Conservation (phyloP, 2,329 filamentous ascomycete genomes). For the Pestalotiopsis sp. region DNA sequence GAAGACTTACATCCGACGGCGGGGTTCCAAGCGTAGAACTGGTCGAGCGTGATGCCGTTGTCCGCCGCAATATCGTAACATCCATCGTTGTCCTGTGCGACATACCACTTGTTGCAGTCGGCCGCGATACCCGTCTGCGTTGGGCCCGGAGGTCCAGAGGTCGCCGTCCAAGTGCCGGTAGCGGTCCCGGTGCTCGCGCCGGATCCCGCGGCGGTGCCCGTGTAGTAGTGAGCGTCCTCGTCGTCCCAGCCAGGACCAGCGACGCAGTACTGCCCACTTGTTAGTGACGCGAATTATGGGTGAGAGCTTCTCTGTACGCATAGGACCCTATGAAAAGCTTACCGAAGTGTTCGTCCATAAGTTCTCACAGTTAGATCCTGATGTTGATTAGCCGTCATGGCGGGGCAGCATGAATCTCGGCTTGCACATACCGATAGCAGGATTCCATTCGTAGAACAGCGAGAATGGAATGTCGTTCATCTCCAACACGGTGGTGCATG, state of each 20-base stretch:
- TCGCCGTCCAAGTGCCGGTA: not conserved
- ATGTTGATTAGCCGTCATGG: not conserved
- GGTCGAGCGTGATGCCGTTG: not conserved
- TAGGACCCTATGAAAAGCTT: not conserved
- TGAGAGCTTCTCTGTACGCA: not conserved
- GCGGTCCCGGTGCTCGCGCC: not conserved
- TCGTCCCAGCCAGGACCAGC: not conserved
- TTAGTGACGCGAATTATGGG: not conserved
- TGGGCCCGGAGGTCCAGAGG: not conserved
- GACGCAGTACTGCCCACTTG: not conserved
- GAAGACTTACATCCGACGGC: not conserved
- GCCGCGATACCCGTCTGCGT: not conserved
- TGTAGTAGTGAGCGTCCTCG: not conserved
- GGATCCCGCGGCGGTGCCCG: not conserved
- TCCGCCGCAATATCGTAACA: not conserved
- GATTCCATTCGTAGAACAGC: not conserved
- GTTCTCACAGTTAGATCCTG: not conserved
- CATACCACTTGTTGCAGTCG: not conserved
- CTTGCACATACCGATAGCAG: not conserved
- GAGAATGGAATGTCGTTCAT: not conserved
- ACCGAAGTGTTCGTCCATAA: not conserved
- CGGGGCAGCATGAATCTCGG: not conserved
- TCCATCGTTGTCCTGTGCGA: not conserved
- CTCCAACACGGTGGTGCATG: not conserved
- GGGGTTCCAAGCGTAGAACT: constrained; percentile 1